Evolutionary conservation across 495 filamentous ascomycete species (phyloP), one percentile per base, ranked within the genome.

Genomic region (Talaromyces liani): DNA sequence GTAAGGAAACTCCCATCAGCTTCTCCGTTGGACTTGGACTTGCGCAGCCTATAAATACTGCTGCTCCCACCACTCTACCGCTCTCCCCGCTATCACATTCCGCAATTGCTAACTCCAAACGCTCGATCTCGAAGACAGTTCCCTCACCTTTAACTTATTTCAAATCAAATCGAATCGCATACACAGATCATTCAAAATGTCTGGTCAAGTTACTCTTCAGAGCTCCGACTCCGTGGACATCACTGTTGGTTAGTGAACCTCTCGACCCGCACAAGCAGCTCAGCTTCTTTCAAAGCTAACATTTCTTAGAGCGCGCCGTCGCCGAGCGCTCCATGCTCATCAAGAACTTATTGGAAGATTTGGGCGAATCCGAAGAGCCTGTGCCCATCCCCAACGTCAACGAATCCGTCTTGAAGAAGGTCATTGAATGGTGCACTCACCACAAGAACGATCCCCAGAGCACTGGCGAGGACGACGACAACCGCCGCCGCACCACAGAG

Each of bases 311-410:
- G 60, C 90, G 91, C 65, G 79, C 84, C 29, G 89, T 97, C 58
- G 92, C 91, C 56, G 92, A 97, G 79, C 90, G 93, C 57, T 96
- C 92, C 6, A 83, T 97, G 62, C 83, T 98, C 22, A 93, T 98
- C 83, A 97, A 97, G 84, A 94, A 97, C 81, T 86, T 98, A 87
- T 83, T 98, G 49, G 94, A 97, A 70, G 94, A 98, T 75, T 79
- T 97, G 34, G 92, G 91, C 63, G 81, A 82, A n/a, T 76, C 87
- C 55, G 80, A 74, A 8, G 84, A 91, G 66, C 78, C 82, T 12
- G 88, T 93, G 41, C 90, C 94, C 7, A 92, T 98, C 63, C 90
- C 91, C 31, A 98, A 98, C 69, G 94, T 98, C 68, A 96, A 96
- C 73, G 93, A 97, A 73, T 81, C 90, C 5, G 94, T 98, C 55